Base-by-base conservation (phyloP, 371 early-diverging fungal species). In the Apophysomyces sp. region DNA sequence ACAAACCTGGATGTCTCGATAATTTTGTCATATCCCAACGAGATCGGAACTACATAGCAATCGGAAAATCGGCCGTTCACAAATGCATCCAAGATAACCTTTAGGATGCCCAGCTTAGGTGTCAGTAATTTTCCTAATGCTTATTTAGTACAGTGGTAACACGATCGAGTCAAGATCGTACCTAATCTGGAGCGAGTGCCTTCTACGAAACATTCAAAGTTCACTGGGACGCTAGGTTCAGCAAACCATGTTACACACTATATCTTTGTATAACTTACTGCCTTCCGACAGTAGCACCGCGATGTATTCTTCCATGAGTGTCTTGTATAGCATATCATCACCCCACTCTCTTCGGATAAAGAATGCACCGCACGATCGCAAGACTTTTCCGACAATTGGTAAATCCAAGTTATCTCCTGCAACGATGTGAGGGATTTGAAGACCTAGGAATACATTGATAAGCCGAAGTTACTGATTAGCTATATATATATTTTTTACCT, bases 391-490 rank as follows among this genome's bases (percentile, higher is more conserved):
- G n/a, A 94, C 82, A 16, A 89, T 58, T 4, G 93, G 93, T 76
- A 94, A 72, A 71, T 94, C 90, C 57, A 95, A 68, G 74, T 95
- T 95, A 56, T 95, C 91, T 12, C 95, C 95, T 4, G 95, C 95
- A 6, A 93, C 91, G 60, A 95, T 92, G 66, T 92, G 92, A 27
- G 95, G 95, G 26, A 94, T 72, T 27, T 91, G 92, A 21, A 95
- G 71, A n/a, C 80, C 80, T 72, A 24, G 11, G 37, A 11, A 11
- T 3, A 2, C 11, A 2, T 11, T 37, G 37, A 37, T 37, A 37
- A 37, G 37, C 11, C n/a, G n/a, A n/a, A n/a, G n/a, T n/a, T n/a
- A n/a, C n/a, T n/a, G n/a, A n/a, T n/a, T n/a, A n/a, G n/a, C n/a
- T n/a, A n/a, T n/a, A n/a, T n/a, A n/a, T n/a, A 18, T 44, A 18